Percentiles rank a stretch among this genome's conserved stretches.
Evolutionary conservation across 179 eudicot species (phyloP).

Genomic region (Beta corolliflora): DNA sequence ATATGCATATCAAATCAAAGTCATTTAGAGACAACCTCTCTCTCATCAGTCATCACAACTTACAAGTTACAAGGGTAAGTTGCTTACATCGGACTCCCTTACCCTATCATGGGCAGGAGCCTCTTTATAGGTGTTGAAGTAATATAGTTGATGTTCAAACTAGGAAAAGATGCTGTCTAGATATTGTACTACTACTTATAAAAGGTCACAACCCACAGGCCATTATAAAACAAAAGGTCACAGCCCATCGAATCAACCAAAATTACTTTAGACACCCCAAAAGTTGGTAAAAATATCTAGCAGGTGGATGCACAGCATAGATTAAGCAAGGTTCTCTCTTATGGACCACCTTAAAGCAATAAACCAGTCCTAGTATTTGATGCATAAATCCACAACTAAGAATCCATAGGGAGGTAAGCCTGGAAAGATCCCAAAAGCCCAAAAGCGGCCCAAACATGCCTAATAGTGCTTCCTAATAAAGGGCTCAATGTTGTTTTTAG

Average conservation of each 20-base stretch:
- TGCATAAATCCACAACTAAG: not conserved
- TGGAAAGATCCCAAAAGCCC: not conserved
- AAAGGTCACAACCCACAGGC: not conserved
- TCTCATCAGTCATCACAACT: not conserved
- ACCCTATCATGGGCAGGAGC: not conserved
- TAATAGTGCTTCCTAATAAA: not conserved
- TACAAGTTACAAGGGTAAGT: not conserved
- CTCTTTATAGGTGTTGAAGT: not conserved
- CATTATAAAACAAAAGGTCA: no score
- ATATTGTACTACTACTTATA: not conserved
- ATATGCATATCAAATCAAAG: not conserved
- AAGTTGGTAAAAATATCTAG: not conserved
- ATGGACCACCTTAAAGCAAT: not conserved
- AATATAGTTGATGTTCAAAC: not conserved
- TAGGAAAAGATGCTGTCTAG: not conserved
- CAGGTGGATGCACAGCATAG: not conserved
- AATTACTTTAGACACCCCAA: not conserved
- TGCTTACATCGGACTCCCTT: not conserved
- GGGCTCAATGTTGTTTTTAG: not conserved
- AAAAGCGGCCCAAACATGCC: not conserved
- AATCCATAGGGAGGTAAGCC: not conserved
- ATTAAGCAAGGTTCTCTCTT: not conserved
- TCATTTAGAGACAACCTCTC: not conserved
- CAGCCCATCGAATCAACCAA: not conserved
- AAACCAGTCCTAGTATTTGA: not conserved